Conservation (phyloP, 2,329 filamentous ascomycete genomes). For the Trichothecium roseum region DNA sequence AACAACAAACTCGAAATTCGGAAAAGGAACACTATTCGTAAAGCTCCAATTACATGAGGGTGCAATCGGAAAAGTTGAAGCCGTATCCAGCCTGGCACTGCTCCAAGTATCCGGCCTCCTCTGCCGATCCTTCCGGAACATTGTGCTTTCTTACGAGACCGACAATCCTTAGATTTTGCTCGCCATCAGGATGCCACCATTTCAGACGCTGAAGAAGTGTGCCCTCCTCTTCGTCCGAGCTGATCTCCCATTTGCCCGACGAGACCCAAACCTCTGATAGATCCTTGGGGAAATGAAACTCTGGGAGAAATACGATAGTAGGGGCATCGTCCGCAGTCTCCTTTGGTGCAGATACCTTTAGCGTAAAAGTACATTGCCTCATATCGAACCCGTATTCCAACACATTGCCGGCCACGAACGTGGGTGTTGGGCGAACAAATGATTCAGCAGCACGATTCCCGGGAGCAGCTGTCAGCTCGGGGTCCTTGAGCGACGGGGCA, state of each 20-base stretch:
- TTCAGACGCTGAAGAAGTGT: conserved; percentile 64
- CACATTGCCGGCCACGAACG: conserved; percentile 63
- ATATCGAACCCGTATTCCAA: conserved; percentile 72
- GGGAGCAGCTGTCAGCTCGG: conserved; percentile 49
- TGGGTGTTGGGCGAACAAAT: conserved; percentile 77
- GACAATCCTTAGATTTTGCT: conserved; percentile 67
- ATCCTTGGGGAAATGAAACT: conserved; percentile 80
- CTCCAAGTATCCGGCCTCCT: conserved; percentile 72
- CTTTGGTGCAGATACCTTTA: conserved; percentile 54
- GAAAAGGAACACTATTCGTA: not conserved
- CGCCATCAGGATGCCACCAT: conserved; percentile 89
- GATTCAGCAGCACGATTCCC: conserved; percentile 89
- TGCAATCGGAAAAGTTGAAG: conserved; percentile 33
- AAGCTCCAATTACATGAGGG: conserved; percentile 35
- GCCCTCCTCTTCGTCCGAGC: conserved; percentile 58
- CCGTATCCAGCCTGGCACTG: conserved; percentile 44
- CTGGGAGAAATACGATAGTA: conserved; percentile 77
- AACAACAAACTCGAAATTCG: too few species aligned
- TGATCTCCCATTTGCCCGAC: conserved; percentile 84
- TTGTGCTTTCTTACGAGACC: conserved; percentile 61
- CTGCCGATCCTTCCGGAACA: conserved; percentile 45
- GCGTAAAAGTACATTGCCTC: conserved; percentile 62
- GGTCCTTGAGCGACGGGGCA: conserved; percentile 36
- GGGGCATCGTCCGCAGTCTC: conserved; percentile 53
- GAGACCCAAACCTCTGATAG: conserved; percentile 63